These are phyloP conservation scores for Rhodomyrtus tomentosa DNA, from an alignment of 345 rosid genomes.

Conservation along the genomic window DNA sequence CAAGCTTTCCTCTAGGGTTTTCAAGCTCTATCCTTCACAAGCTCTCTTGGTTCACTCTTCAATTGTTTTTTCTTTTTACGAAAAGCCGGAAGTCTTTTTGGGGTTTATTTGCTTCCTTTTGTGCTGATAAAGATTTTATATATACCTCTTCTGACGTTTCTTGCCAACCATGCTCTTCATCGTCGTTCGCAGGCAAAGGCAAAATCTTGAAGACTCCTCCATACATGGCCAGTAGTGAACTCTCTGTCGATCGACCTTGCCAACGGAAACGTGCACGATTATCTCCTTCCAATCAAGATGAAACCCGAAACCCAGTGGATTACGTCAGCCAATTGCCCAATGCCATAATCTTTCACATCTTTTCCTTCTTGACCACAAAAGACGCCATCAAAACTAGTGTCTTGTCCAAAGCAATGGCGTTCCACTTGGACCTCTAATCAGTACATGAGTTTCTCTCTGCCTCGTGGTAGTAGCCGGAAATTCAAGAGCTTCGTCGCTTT, in stretches of 20 bases:
- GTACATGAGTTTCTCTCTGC: not conserved
- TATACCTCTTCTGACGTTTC: not conserved
- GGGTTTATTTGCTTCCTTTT: not conserved
- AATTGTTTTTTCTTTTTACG: not conserved
- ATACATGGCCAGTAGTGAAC: not conserved
- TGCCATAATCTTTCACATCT: not conserved
- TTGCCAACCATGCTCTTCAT: not conserved
- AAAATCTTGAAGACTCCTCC: not conserved
- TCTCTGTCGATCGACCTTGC: not conserved
- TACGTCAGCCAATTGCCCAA: not conserved
- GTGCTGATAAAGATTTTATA: not conserved
- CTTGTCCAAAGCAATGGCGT: not conserved
- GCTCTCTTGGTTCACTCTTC: not conserved
- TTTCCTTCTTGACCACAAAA: not conserved
- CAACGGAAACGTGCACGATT: not conserved
- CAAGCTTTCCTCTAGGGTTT: not conserved
- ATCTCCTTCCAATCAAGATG: not conserved
- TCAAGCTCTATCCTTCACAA: not conserved
- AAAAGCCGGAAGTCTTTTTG: not conserved
- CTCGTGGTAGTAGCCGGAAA: not conserved
- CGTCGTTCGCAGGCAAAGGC: not conserved
- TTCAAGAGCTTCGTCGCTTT: not conserved
- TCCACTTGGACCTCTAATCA: not conserved
- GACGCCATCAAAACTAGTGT: not conserved
- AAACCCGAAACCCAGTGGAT: not conserved